These are phyloP conservation scores for Chaetomidium leptoderma DNA, from an alignment of 495 filamentous ascomycete genomes.

Conservation along the genomic window DNA sequence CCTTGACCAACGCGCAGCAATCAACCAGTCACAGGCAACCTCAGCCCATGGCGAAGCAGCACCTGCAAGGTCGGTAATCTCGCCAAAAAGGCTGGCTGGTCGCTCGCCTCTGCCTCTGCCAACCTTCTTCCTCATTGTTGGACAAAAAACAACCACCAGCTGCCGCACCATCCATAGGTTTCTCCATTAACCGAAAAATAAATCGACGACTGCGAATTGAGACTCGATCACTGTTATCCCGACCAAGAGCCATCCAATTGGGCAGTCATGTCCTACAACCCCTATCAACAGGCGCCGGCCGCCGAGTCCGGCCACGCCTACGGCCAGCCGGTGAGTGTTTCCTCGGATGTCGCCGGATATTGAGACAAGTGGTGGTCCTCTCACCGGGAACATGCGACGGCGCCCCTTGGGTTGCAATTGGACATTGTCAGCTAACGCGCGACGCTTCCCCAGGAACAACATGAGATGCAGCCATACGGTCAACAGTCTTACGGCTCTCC, in stretches of 20 bases:
- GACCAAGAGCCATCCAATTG: slow-evolving; percentile 8
- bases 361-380: neutral
- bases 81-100: slow-evolving; percentile 3
- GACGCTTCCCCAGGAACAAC: slow-evolving; percentile 37
- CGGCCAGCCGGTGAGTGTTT: slow-evolving; percentile 27
- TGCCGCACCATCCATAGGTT: neutral
- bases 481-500: slow-evolving; percentile 11
- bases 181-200: neutral
- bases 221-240: neutral
- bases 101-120: neutral
- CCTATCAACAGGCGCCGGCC: slow-evolving; percentile 42
- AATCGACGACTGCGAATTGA: neutral
- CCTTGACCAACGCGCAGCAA: neutral
- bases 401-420: neutral
- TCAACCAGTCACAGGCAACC: slow-evolving; percentile 3
- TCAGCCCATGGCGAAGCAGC: slow-evolving; percentile 8
- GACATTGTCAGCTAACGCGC: neutral
- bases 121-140: neutral
- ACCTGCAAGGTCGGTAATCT: neutral
- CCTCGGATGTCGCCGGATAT: slow-evolving; percentile 1
- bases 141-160: neutral
- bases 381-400: neutral
- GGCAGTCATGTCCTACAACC: slow-evolving; percentile 45
- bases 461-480: slow-evolving; percentile 39
- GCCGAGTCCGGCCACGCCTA: slow-evolving; percentile 48